A percentile compares a stretch with the other conserved stretches of the same genome.
Conservation (phyloP, 2,329 filamentous ascomycete genomes). For the Apiospora saccharicola region DNA sequence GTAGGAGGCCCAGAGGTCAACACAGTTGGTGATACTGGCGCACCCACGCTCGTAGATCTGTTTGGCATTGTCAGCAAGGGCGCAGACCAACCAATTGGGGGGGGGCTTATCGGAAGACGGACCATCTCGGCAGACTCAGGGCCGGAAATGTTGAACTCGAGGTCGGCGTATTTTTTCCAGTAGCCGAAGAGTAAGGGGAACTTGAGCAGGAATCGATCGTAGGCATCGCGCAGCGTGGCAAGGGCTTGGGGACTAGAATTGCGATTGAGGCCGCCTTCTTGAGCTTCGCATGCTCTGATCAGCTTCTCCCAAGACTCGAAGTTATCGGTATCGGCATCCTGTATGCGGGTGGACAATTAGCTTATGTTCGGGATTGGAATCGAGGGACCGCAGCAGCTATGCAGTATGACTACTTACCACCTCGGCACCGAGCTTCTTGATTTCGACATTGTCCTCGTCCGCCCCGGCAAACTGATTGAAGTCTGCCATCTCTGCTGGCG, state of each 20-base stretch:
- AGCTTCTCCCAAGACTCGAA: conserved; percentile 97
- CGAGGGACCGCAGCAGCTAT: conserved; percentile 2
- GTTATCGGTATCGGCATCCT: conserved; percentile 80
- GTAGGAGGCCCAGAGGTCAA: conserved; percentile 97
- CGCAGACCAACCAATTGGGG: conserved; percentile 25
- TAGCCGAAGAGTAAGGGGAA: conserved; percentile 97
- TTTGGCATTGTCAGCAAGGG: conserved; percentile 36
- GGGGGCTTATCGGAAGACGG: conserved; percentile 20
- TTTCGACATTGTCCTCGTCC: conserved; percentile 56
- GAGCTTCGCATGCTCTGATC: conserved; percentile 79
- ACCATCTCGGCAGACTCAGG: conserved; percentile 98
- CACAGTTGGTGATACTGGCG: conserved; percentile 89
- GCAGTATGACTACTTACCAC: conserved; percentile 62
- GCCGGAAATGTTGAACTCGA: conserved; percentile 95
- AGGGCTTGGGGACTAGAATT: conserved; percentile 97
- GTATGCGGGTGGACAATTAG: conserved; percentile 29
- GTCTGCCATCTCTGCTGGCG: conserved; percentile 25
- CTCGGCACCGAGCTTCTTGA: conserved; percentile 60
- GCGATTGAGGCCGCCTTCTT: conserved; percentile 93
- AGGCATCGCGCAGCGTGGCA: conserved; percentile 83
- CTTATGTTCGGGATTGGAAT: conserved; percentile 23
- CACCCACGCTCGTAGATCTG: conserved; percentile 95
- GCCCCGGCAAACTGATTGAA: conserved; percentile 33
- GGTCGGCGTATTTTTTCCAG: conserved; percentile 99
- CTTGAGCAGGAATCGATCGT: conserved; percentile 91